phyloP scores from a whole-genome alignment of 306 rosid species.

The Begonia masoniana region DNA sequence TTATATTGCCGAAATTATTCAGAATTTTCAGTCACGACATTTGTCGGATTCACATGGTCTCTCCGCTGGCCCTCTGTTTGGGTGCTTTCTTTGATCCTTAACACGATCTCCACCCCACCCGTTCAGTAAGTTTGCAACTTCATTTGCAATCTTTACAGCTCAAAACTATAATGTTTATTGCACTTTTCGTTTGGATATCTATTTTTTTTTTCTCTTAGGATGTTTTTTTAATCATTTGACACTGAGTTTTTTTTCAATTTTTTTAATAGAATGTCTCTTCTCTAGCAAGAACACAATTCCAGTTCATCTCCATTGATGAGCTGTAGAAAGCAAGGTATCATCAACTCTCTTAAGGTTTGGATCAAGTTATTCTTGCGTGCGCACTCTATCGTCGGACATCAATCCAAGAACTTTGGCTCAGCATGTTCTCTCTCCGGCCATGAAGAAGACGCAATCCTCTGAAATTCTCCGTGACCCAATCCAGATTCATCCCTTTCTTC shows the following conservation, averaged over 20 bases:
- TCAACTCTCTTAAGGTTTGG: slow-evolving; percentile 45
- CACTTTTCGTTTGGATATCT: background rate
- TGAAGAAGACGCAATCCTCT: slow-evolving; percentile 50
- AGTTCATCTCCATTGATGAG: slow-evolving; percentile 11
- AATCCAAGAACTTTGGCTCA: slow-evolving; percentile 50
- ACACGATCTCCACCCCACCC: background rate
- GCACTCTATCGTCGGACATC: slow-evolving; percentile 88
- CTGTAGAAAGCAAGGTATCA: slow-evolving; percentile 54
- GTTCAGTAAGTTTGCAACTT: background rate
- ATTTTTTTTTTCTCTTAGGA: background rate
- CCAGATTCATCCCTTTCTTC: slow-evolving; percentile 16
- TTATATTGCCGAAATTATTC: no score
- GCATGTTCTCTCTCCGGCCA: slow-evolving; percentile 23
- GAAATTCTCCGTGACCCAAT: slow-evolving; percentile 19
- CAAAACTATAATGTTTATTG: background rate
- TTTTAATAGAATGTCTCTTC: slow-evolving; percentile 18
- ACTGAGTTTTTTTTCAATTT: no score
- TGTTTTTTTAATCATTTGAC: no score
- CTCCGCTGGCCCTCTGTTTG: background rate
- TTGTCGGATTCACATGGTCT: background rate
- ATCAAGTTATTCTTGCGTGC: slow-evolving; percentile 20
- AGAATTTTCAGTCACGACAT: no score
- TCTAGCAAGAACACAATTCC: slow-evolving; percentile 18
- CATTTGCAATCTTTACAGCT: background rate
- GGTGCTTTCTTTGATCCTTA: slow-evolving; percentile 1